A percentile compares a stretch with the other conserved stretches of the same genome.
phyloP scores from a whole-genome alignment of 2,329 filamentous ascomycete genomes.

The Microsporum audouinii region DNA sequence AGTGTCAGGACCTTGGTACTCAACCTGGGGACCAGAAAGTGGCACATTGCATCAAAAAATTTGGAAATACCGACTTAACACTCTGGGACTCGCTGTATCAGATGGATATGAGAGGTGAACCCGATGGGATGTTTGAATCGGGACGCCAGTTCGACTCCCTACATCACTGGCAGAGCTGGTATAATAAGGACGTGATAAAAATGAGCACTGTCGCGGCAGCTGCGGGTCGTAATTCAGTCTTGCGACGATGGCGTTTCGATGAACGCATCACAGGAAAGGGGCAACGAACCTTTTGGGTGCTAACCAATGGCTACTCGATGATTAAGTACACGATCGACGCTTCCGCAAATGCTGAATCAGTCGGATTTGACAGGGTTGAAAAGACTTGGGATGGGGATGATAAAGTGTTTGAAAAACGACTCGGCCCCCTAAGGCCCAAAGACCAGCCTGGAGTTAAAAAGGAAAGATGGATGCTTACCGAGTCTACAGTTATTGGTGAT shows the following conservation, averaged over 20 bases:
- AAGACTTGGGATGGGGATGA: constrained; percentile 36
- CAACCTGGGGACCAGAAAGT: constrained; percentile 37
- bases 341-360: constrained; percentile 27
- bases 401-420: constrained; percentile 29
- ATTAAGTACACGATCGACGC: constrained; percentile 33
- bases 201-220: constrained; percentile 33
- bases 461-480: constrained; percentile 32
- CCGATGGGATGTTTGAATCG: constrained; percentile 35
- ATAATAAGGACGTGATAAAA: constrained; percentile 35
- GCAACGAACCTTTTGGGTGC: constrained; percentile 31
- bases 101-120: constrained; percentile 34
- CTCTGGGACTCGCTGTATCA: constrained; percentile 34
- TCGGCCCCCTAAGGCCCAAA: constrained; percentile 31
- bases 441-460: constrained; percentile 31
- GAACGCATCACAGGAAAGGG: constrained; percentile 28
- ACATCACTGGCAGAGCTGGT: constrained; percentile 38
- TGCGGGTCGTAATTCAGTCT: constrained; percentile 31
- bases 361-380: constrained; percentile 34
- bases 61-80: constrained; percentile 29
- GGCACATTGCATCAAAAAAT: constrained; percentile 33
- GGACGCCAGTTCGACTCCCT: constrained; percentile 34
- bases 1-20: constrained; percentile 33
- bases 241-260: constrained; percentile 37
- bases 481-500: constrained; percentile 30
- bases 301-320: constrained; percentile 36